Conservation (phyloP, 139 green algal species). For the Pseudopediastrum boryanum region DNA sequence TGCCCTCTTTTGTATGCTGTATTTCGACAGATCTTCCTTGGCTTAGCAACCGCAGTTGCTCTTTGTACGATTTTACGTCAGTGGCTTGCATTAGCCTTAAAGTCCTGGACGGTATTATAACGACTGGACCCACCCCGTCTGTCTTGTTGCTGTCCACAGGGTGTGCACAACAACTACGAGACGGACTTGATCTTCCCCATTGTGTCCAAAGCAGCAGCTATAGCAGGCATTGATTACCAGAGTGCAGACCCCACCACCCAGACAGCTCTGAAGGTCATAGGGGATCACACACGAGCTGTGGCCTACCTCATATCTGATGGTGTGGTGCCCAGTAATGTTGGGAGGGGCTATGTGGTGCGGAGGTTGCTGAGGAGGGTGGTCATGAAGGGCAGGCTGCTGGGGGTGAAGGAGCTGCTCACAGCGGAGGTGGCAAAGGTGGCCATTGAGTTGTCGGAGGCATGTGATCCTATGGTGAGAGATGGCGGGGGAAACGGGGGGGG, state of each 20-base stretch:
- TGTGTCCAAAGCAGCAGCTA: constrained; percentile 70
- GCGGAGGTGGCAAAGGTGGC: constrained; percentile 72
- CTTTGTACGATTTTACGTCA: too few species aligned
- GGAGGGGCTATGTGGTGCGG: constrained; percentile 89
- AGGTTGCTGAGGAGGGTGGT: constrained; percentile 84
- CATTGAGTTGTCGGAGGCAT: constrained; percentile 65
- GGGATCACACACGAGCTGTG: constrained; percentile 46
- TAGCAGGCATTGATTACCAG: constrained; percentile 74
- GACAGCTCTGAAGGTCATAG: constrained; percentile 69
- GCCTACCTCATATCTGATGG: constrained; percentile 89
- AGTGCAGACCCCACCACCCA: constrained; percentile 48
- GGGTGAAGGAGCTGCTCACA: constrained; percentile 72
- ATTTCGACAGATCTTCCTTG: too few species aligned
- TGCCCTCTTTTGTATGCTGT: too few species aligned
- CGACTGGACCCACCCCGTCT: too few species aligned
- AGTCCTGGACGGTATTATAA: too few species aligned
- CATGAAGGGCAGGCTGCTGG: constrained; percentile 81
- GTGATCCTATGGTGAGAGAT: constrained; percentile 61
- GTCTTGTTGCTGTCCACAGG: constrained; percentile 40
- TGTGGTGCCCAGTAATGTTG: constrained; percentile 88
- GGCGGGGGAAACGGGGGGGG: too few species aligned
- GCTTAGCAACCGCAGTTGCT: too few species aligned
- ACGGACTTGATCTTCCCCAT: constrained; percentile 94
- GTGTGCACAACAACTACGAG: constrained; percentile 94
- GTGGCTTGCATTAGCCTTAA: too few species aligned